phyloP scores from a whole-genome alignment of 441 rosid genomes.

The Pelargonium myrrhifolium region DNA sequence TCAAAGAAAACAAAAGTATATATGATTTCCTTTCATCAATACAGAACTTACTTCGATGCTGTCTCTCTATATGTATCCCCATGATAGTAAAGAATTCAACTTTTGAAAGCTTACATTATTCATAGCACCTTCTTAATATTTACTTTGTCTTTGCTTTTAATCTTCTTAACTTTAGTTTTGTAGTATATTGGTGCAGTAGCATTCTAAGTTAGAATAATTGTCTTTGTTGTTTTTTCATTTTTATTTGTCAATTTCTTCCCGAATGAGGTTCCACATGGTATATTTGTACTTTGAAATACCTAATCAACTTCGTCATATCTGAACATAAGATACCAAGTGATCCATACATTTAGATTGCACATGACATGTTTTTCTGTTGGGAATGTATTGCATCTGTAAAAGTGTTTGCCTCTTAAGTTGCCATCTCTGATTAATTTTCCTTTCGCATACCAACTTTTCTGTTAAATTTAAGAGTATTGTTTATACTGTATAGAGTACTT shows the following conservation, averaged over 20 bases:
- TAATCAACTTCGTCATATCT: background rate
- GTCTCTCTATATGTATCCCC: background rate
- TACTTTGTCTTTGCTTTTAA: background rate
- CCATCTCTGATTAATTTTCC: background rate
- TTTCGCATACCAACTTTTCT: background rate
- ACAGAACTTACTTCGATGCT: background rate
- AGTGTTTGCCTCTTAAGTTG: background rate
- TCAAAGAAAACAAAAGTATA: conserved; percentile 59
- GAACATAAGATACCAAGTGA: background rate
- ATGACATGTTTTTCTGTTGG: background rate
- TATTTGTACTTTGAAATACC: background rate
- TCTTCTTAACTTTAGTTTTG: background rate
- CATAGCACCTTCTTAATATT: background rate
- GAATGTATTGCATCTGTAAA: background rate
- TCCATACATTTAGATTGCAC: background rate
- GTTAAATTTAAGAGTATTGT: background rate
- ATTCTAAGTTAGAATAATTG: background rate
- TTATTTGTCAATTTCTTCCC: background rate
- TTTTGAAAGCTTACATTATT: background rate
- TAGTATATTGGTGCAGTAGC: background rate
- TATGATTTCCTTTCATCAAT: conserved; percentile 15
- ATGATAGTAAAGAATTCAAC: background rate
- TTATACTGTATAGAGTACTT: background rate
- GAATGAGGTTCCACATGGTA: background rate
- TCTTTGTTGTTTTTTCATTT: background rate